These are phyloP conservation scores for Pseudomonodictys pantanalensis DNA, from an alignment of 495 filamentous ascomycete species.

Conservation along the genomic window DNA sequence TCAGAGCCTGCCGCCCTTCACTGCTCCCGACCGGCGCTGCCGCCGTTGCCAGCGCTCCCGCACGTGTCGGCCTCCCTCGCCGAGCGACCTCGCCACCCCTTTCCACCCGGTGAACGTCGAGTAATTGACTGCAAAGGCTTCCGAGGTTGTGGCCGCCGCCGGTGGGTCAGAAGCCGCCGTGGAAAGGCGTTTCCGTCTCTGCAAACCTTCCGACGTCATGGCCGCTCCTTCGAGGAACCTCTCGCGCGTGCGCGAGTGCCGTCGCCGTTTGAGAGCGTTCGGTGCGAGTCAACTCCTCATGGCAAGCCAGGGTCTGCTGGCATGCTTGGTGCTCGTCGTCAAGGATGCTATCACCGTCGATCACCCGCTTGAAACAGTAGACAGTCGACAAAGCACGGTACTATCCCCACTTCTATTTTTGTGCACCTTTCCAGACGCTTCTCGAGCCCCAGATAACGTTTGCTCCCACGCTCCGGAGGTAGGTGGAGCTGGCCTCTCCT, in stretches of 20 bases:
- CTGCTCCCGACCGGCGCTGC: neutral
- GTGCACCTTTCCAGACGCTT: slow-evolving; percentile 10
- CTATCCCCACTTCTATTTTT: slow-evolving; percentile 2
- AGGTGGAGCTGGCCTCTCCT: slow-evolving; percentile 1
- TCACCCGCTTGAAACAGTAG: slow-evolving; percentile 18
- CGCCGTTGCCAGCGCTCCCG: neutral
- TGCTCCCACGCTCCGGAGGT: neutral
- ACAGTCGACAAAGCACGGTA: neutral
- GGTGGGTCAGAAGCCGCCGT: neutral
- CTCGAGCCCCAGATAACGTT: slow-evolving; percentile 3
- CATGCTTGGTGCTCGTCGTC: slow-evolving; percentile 1
- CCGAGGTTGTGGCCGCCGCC: too few relatives aligned
- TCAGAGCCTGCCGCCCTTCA: neutral
- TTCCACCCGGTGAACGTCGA: neutral
- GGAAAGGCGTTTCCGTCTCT: neutral
- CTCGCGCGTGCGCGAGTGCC: neutral
- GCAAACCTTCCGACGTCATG: neutral
- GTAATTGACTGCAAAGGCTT: too few relatives aligned
- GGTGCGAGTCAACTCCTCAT: slow-evolving; percentile 7
- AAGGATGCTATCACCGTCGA: slow-evolving; percentile 9
- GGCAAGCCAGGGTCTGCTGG: neutral
- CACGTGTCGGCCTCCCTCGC: slow-evolving; percentile 7
- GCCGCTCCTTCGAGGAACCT: neutral
- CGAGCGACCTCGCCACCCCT: neutral
- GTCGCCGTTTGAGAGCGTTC: slow-evolving; percentile 17